Conservation (phyloP, 1,284 basidiomycete genomes). For the Trametes polyzona region DNA sequence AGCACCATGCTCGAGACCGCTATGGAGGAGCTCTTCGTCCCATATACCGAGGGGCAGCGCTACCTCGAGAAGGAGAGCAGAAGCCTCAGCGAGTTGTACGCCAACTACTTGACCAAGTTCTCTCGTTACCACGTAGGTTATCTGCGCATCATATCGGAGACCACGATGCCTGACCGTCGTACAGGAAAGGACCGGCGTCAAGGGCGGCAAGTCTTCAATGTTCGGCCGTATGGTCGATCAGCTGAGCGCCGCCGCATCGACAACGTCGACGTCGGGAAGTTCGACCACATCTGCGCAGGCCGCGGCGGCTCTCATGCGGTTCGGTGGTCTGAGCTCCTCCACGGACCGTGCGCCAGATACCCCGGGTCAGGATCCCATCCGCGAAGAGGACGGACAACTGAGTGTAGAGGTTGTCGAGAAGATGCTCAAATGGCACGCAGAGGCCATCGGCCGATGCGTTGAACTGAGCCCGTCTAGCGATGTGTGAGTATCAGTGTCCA, state of each 20-base stretch:
- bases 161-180: conserved; percentile 5
- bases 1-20: conserved; percentile 91
- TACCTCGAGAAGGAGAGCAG: conserved; percentile 94
- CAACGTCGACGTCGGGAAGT: conserved; percentile 57
- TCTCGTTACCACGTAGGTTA: conserved; percentile 85
- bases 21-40: conserved; percentile 96
- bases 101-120: conserved; percentile 75
- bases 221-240: conserved; percentile 95
- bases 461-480: conserved; percentile 83
- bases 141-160: not conserved
- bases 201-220: conserved; percentile 83
- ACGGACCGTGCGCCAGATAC: conserved; percentile 58
- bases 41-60: conserved; percentile 89
- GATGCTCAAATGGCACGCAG: conserved; percentile 96
- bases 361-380: conserved; percentile 65
- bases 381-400: conserved; percentile 83
- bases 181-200: conserved; percentile 72
- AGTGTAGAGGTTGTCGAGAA: conserved; percentile 80
- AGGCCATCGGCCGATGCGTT: conserved; percentile 90
- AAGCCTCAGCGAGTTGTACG: conserved; percentile 85
- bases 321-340: conserved; percentile 73
- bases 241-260: conserved; percentile 78
- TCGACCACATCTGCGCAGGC: conserved; percentile 77
- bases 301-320: conserved; percentile 80
- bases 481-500: conserved; percentile 58